Evolutionary conservation across 805 yeast genomes (phyloP).

Genomic region (Kuraishia floccosa): DNA sequence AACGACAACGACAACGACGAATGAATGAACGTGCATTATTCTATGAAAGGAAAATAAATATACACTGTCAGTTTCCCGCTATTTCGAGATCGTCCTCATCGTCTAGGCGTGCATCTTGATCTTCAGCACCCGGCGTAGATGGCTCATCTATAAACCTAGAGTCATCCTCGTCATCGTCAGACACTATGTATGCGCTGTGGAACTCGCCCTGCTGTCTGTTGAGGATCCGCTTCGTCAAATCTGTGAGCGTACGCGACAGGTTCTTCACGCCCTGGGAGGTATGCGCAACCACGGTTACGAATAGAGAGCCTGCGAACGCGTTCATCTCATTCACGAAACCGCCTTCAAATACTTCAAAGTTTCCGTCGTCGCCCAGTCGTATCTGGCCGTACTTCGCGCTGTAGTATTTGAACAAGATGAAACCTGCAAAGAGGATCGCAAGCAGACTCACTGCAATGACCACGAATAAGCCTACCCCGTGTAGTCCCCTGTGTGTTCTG

Average conservation of each 20-base stretch:
- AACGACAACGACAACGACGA: conserved; percentile 13
- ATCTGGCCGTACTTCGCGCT: conserved; percentile 61
- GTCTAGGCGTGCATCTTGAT: conserved; percentile 8
- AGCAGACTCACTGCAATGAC: conserved; percentile 37
- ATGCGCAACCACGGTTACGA: conserved; percentile 21
- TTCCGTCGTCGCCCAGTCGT: conserved; percentile 59
- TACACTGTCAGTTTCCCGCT: no score
- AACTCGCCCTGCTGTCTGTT: no score
- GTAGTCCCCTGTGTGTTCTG: conserved; percentile 28
- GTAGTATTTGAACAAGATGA: conserved; percentile 21
- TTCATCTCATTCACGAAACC: conserved; percentile 9
- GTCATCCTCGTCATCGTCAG: conserved; percentile 11
- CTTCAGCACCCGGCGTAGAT: no score
- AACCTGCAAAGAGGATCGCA: conserved; percentile 33
- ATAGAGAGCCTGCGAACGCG: conserved; percentile 11
- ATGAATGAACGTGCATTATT: not conserved
- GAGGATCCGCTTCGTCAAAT: no score
- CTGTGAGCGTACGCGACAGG: no score
- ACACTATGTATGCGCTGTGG: conserved; percentile 10
- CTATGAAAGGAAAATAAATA: no score
- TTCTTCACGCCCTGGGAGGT: conserved; percentile 9
- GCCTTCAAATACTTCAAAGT: conserved; percentile 21
- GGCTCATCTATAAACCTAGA: no score
- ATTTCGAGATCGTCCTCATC: conserved; percentile 5
- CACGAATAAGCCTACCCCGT: conserved; percentile 28